phyloP scores from a whole-genome alignment of 202 grass and related monocot species.

The Setaria italica region DNA sequence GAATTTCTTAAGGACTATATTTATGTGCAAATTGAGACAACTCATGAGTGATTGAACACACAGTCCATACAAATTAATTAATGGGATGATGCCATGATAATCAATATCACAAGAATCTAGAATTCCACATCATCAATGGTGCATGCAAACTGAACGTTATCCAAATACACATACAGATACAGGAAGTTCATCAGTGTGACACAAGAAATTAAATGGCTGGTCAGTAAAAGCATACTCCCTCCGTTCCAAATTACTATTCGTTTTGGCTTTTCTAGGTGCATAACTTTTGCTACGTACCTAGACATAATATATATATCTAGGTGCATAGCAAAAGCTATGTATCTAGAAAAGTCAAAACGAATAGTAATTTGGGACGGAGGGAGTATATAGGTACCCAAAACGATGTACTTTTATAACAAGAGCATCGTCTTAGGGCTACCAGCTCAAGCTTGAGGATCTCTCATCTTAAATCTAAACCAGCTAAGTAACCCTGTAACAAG shows the following conservation, averaged over 20 bases:
- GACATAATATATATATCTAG: no score
- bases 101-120: neutral
- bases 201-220: slow-evolving; percentile 6
- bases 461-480: slow-evolving; percentile 27
- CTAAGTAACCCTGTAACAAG: slow-evolving; percentile 1
- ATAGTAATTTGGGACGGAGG: no score
- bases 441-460: neutral
- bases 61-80: slow-evolving; percentile 18
- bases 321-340: no score
- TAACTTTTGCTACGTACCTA: no score
- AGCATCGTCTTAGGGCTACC: neutral
- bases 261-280: no score
- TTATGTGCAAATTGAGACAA: neutral
- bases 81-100: neutral
- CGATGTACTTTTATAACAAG: neutral
- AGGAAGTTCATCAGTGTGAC: neutral
- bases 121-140: slow-evolving; percentile 27
- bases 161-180: neutral
- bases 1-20: slow-evolving; percentile 22
- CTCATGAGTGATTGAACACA: neutral
- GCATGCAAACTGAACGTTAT: slow-evolving; percentile 9
- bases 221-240: neutral
- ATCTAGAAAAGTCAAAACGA: no score
- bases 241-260: no score
- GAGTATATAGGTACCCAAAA: neutral